phyloP scores from a whole-genome alignment of 148 eudicot genomes.

The Chenopodium quinoa region DNA sequence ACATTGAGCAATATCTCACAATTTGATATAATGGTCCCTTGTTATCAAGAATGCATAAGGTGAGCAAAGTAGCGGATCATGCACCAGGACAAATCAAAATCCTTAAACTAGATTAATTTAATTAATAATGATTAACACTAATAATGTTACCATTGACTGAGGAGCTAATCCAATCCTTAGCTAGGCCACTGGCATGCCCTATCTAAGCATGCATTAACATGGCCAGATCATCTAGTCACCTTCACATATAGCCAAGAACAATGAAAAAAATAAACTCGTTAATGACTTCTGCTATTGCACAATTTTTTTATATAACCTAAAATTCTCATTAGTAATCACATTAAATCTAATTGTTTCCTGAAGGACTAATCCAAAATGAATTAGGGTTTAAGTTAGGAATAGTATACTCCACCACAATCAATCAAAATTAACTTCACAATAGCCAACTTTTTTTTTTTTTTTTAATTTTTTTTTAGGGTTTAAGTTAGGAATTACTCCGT shows the following conservation, averaged over 20 bases:
- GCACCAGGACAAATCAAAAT: background rate
- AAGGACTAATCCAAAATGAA: no score
- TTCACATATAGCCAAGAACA: background rate
- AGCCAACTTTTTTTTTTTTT: no score
- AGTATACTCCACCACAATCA: no score
- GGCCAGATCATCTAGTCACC: conserved; percentile 20
- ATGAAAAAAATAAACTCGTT: no score
- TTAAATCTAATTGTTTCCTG: no score
- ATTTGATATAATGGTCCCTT: conserved; percentile 1
- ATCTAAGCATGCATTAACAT: conserved; percentile 10
- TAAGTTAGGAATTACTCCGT: no score
- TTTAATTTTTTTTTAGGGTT: no score
- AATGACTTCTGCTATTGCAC: no score
- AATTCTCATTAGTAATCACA: no score
- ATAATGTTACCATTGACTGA: conserved; percentile 1
- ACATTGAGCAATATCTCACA: background rate
- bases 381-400: no score
- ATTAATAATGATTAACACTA: conserved; percentile 7
- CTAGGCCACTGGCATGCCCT: background rate
- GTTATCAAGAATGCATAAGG: background rate
- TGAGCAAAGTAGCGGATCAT: background rate
- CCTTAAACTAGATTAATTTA: background rate
- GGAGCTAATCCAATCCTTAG: conserved; percentile 7
- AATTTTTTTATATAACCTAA: no score
- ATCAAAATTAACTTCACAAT: no score